These are phyloP conservation scores for Scedosporium dehoogii DNA, from an alignment of 2,329 filamentous ascomycete species.

Conservation along the genomic window DNA sequence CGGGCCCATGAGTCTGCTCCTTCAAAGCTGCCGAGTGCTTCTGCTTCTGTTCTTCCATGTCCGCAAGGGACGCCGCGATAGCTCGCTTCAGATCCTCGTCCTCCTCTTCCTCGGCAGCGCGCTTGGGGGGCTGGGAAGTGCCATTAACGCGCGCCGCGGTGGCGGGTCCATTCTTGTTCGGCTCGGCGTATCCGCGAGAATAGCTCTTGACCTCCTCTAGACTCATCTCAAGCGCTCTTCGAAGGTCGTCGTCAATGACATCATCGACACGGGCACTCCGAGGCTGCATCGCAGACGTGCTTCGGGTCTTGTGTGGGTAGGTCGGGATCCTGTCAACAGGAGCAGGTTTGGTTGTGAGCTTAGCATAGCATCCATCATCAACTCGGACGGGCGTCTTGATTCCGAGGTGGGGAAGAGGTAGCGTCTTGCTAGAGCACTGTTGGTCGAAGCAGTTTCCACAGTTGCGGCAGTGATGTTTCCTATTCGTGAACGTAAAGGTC, in stretches of 20 bases:
- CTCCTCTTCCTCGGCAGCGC: constrained; percentile 59
- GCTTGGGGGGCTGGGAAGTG: background rate
- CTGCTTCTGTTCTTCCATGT: constrained; percentile 98
- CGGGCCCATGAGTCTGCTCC: constrained; percentile 54
- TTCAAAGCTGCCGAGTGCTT: constrained; percentile 77
- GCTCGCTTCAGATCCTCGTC: constrained; percentile 90
- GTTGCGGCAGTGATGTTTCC: constrained; percentile 96
- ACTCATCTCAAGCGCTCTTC: constrained; percentile 91
- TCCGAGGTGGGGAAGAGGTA: constrained; percentile 84
- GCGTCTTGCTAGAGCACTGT: constrained; percentile 80
- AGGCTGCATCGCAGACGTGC: constrained; percentile 69
- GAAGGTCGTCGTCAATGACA: constrained; percentile 89
- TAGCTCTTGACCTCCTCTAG: constrained; percentile 81
- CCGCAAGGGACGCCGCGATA: constrained; percentile 85
- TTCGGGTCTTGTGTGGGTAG: constrained; percentile 53
- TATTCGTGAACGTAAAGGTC: constrained; percentile 92
- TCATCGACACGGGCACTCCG: constrained; percentile 81
- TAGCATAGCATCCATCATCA: constrained; percentile 90
- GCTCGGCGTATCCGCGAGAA: constrained; percentile 62
- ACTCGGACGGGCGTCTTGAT: constrained; percentile 87
- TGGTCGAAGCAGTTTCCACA: constrained; percentile 97
- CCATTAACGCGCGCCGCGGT: constrained; percentile 24
- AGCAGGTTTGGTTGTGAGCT: constrained; percentile 57
- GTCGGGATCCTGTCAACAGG: constrained; percentile 40
- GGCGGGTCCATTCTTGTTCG: constrained; percentile 27